Evolutionary conservation across 306 rosid genomes (phyloP), one percentile per base, ranked within the genome.

Genomic region (Castanopsis chinensis): DNA sequence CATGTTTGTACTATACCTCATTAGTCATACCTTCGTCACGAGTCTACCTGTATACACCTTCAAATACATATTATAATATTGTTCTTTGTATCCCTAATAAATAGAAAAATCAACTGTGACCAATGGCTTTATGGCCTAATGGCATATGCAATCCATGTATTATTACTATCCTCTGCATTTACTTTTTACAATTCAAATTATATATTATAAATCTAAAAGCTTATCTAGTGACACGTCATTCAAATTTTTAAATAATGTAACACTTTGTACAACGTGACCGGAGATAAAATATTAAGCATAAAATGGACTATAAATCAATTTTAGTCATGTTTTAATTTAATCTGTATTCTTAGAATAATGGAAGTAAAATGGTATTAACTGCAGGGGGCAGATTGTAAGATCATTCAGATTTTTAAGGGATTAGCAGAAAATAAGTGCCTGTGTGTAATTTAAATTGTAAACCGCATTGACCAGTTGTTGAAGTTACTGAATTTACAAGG

Each of bases 401-500:
- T 25, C 27, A 5, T 19, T 32, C 1, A 65, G 11, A 15, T 6
- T 3, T 67, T 33, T 17, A 7, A 10, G 21, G 49, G 18, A 21
- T 25, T 30, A 17, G 7, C 43, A 32, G 18, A 57, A 25, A 37
- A 41, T 65, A 37, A 37, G 71, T 41, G 68, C 14, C 23, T 74
- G 1, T 8, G 45, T 7, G 45, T 49, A 49, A 35, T 35, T 61
- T 5, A 21, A 41, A 41, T 41, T 33, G 33, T n/a, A 51, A 17
- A 82, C 65, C 19, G 21, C 45, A 61, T 68, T 76, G 23, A 78
- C 45, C 18, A 35, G 33, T 70, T 20, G 56, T 18, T 79, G 79
- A 54, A 78, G 77, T 74, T 69, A 57, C 78, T 58, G 19, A 9
- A 49, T 56, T 67, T 52, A 23, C 13, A 80, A 80, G 84, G 17